Base-by-base conservation (phyloP, 2,329 filamentous ascomycete genomes). In the Escovopsis sp. region DNA sequence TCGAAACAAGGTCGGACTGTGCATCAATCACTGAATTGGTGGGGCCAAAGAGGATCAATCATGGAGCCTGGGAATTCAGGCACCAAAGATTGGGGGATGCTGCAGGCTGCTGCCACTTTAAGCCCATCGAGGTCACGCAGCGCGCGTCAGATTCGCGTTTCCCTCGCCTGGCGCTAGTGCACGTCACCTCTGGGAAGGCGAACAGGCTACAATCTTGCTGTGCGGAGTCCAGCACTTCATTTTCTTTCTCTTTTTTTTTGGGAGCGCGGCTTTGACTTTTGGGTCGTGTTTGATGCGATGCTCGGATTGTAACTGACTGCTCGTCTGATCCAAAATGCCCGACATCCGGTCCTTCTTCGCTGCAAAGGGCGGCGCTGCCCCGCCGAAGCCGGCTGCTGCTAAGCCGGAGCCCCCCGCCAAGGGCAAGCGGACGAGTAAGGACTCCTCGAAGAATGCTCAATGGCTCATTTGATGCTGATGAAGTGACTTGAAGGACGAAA, bases 281-380 rank as follows among this genome's bases (percentile, higher is more conserved):
- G 4, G 11, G 27, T 9, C 27, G 3, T 30, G 1, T 2, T 30
- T 30, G 27, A 30, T 30, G 11, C 8, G 9, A 30, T 30, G 27
- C 27, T 31, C 25, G 7, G 27, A 41, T 39, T 43, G 40, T 36
- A 32, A 39, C 39, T 42, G 29, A 30, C 27, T 30, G 27, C 11
- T 30, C 27, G 2, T 9, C 8, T 3, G 27, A 40, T 29, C 20
- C 42, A 47, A 46, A 47, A 94, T 94, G 87, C 77, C 87, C 48
- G 89, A 96, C 62, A 96, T 95, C 55, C 75, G 88, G 56, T 86
- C 72, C 52, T 96, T 95, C 64, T 95, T 96, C 66, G 79, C 81
- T 42, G 77, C 82, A 46, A 87, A 87, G 60, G 75, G 76, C 40
- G 71, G 73, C 48, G 68, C 72, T 51, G 64, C 71, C 36, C 64